Percentiles rank a stretch among this genome's conserved stretches.
phyloP scores from a whole-genome alignment of 2,329 filamentous ascomycete species.

The Diplodia mutila region DNA sequence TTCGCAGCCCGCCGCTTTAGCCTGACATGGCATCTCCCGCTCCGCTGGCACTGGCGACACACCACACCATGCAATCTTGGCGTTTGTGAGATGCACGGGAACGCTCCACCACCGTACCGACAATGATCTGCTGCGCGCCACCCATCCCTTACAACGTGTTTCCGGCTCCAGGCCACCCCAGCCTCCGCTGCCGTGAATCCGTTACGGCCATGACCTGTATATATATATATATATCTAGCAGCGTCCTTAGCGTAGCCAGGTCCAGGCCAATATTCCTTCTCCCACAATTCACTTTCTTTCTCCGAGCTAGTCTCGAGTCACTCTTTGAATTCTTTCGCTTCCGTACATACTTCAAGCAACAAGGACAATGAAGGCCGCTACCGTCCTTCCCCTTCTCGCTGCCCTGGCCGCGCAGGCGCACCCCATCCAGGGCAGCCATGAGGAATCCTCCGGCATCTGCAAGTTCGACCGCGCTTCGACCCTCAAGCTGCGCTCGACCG shows the following conservation, averaged over 20 bases:
- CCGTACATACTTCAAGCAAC: not conserved
- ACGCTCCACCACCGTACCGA: not conserved
- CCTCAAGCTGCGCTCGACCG: not conserved
- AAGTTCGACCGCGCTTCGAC: not conserved
- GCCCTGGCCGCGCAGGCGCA: slow-evolving; percentile 27
- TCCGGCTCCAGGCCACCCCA: not conserved
- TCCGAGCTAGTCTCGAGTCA: slow-evolving; percentile 9
- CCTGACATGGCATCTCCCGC: not conserved
- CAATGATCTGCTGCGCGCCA: not conserved
- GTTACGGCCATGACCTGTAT: too few relatives aligned
- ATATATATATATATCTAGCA: not conserved
- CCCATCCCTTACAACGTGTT: not conserved
- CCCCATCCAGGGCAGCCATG: slow-evolving; percentile 31
- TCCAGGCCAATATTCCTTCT: slow-evolving; percentile 1
- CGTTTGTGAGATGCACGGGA: slow-evolving; percentile 1
- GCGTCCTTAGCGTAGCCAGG: not conserved
- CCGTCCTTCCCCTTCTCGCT: not conserved
- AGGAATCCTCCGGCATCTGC: slow-evolving; percentile 18
- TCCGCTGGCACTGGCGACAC: not conserved
- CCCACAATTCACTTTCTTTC: not conserved
- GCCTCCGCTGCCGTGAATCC: not conserved
- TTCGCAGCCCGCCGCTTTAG: not conserved
- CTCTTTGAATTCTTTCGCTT: not conserved
- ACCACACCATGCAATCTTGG: slow-evolving; percentile 12
- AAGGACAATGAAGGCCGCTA: slow-evolving; percentile 1